Base-by-base conservation (phyloP, 2,329 filamentous ascomycete species). In the Sporothrix protearum region DNA sequence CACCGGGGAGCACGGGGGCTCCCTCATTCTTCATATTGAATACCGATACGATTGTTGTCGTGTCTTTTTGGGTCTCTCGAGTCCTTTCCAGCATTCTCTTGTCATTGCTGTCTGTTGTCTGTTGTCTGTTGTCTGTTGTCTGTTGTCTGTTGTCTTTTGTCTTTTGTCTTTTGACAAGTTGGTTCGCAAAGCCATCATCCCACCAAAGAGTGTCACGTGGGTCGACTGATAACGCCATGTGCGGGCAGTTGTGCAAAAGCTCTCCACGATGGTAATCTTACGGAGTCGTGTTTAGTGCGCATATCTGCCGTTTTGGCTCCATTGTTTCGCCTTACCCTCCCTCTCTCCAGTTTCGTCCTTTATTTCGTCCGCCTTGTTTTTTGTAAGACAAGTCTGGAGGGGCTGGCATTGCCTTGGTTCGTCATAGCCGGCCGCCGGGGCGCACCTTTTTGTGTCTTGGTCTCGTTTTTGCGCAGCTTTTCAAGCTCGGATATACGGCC, bases 201-300 rank as follows among this genome's bases (percentile, higher is more conserved):
- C 22, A 45, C 22, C 12, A 28, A 42, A 64, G 12, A 45, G 36
- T 19, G 36, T 64, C 59, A 45, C 59, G 36, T 64, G 59, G 4
- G 59, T 42, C n/a, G 59, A 28, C n/a, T 64, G 59, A 64, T 45
- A 64, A 64, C 59, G 36, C 36, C 22, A 45, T 64, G 36, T 45
- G 59, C 19, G 36, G 53, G 12, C 59, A 25, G 36, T 45, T 64
- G 22, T 64, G 59, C 39, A 28, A 64, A 25, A 59, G 30, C 30
- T 59, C 55, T 33, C 55, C 55, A 36, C 51, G 51, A 9, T 28
- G 51, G 39, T 10, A 9, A 12, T 5, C 12, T 19, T 12, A 16
- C 16, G 30, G 59, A 25, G 10, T 63, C 45, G 59, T 64, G 16
- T 53, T 69, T 63, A n/a, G 63, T 67, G 42, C 10, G 36, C 63